These are phyloP conservation scores for Fusarium verticillioides DNA, from an alignment of 2,329 filamentous ascomycete genomes.

Conservation along the genomic window DNA sequence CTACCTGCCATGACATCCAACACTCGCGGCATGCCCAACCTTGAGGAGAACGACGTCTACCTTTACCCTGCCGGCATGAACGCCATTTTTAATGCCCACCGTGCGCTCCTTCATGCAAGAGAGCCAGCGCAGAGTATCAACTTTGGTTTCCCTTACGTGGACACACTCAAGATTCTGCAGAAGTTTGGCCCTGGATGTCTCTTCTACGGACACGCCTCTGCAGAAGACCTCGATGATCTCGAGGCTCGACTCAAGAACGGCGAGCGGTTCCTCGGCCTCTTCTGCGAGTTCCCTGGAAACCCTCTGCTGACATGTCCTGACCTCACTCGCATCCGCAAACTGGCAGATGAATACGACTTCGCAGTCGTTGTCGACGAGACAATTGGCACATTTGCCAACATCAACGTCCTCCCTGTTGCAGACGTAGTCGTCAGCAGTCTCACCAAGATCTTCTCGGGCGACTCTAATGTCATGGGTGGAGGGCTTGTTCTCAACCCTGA, in stretches of 20 bases:
- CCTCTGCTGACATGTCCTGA: conserved; percentile 88
- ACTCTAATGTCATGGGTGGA: conserved; percentile 98
- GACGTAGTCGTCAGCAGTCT: conserved; percentile 95
- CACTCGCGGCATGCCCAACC: conserved; percentile 67
- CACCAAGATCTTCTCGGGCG: conserved; percentile 97
- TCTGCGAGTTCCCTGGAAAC: conserved; percentile 96
- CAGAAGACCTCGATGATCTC: conserved; percentile 84
- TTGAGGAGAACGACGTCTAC: conserved; percentile 88
- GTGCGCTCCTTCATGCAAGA: conserved; percentile 73
- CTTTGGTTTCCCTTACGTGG: conserved; percentile 97
- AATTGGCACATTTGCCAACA: conserved; percentile 94
- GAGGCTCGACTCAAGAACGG: conserved; percentile 76
- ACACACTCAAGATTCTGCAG: conserved; percentile 92
- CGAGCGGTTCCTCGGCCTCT: conserved; percentile 83
- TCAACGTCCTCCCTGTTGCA: conserved; percentile 88
- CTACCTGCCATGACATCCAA: conserved; percentile 52
- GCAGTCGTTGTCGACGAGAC: conserved; percentile 95
- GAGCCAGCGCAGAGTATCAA: conserved; percentile 80
- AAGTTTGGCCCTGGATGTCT: conserved; percentile 92
- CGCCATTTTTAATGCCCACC: conserved; percentile 90
- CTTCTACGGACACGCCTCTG: conserved; percentile 86
- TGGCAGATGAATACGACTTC: conserved; percentile 89
- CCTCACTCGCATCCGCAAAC: conserved; percentile 78
- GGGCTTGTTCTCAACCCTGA: conserved; percentile 73
- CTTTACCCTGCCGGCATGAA: conserved; percentile 94